Conservation (phyloP, 2,329 filamentous ascomycete species). For the Venturia aucupariae region DNA sequence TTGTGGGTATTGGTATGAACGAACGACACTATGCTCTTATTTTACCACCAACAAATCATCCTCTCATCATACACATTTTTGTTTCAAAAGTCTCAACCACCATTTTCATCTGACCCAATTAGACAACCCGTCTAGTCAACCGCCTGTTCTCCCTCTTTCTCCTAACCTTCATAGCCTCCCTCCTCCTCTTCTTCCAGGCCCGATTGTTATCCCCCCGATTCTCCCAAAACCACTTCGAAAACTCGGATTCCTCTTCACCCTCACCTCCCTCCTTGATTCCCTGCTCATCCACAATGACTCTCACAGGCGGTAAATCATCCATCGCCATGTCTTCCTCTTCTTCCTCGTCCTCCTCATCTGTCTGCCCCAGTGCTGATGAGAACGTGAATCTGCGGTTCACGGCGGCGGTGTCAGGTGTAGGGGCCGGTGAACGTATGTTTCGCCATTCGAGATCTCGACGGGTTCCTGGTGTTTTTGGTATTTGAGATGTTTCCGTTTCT, state of each 20-base stretch:
- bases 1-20: background rate
- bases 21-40: background rate
- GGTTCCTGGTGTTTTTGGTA: slow-evolving; percentile 74
- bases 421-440: slow-evolving; percentile 75
- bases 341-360: slow-evolving; percentile 29
- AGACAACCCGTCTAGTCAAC: slow-evolving; percentile 23
- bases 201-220: slow-evolving; percentile 39
- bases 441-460: slow-evolving; percentile 68
- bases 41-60: background rate
- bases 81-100: no score
- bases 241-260: slow-evolving; percentile 44
- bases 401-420: slow-evolving; percentile 87
- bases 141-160: slow-evolving; percentile 51
- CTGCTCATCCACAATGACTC: slow-evolving; percentile 25
- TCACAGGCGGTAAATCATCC: slow-evolving; percentile 12
- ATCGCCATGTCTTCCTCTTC: slow-evolving; percentile 30
- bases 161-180: slow-evolving; percentile 52
- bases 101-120: no score
- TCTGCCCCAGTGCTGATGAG: slow-evolving; percentile 22
- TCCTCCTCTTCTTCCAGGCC: slow-evolving; percentile 45
- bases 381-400: slow-evolving; percentile 55
- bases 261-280: slow-evolving; percentile 18
- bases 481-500: slow-evolving; percentile 32
- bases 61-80: background rate
- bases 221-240: slow-evolving; percentile 53